Base-by-base conservation (phyloP, 768 basidiomycete species). In the Boletus coccyginus region DNA sequence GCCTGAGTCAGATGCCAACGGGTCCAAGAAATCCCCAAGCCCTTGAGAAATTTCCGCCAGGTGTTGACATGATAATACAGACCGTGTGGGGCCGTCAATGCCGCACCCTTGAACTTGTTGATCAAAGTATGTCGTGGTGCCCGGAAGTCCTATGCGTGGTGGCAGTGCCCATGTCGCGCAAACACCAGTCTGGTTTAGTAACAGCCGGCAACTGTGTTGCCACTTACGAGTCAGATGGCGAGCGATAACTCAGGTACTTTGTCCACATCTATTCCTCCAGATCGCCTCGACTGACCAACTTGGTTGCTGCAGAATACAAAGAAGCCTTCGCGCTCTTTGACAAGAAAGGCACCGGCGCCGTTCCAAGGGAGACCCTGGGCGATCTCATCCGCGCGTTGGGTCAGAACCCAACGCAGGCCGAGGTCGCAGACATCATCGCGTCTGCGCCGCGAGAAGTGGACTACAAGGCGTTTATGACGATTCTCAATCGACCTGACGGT, bases 371-470 rank as follows among this genome's bases (percentile, higher is more conserved):
- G 58, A 88, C 87, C 0, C 77, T 99, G 1, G 97, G 97, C 10
- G 96, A 98, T 71, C 83, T 99, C 11, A 76, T 99, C 16, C 84
- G 97, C 43, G 94, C 94, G 0, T 78, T 99, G 4, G 97, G 97
- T 3, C 97, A 98, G 77, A 99, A 99, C 71, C 97, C 97, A n/a
- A 98, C 96, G 0, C 97, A 98, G 71, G 87, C 90, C n/a, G 95
- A 99, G 73, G 94, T 98, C 5, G 82, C 84, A 10, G 89, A 93
- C 19, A 85, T 98, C 60, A 82, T 90, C 31, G 74, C 78, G 6
- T 70, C 75, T 14, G 86, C 92, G 3, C 92, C 92, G 16, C 77
- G 85, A 55, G 90, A 95, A 55, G 96, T 98, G 50, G 92, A 95
- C 73, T 98, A 94, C 78, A 88, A 90, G 72, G 84, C 90, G 0